phyloP scores from a whole-genome alignment of 352 stramenopile genomes.

The Labyrinthula sp. region DNA sequence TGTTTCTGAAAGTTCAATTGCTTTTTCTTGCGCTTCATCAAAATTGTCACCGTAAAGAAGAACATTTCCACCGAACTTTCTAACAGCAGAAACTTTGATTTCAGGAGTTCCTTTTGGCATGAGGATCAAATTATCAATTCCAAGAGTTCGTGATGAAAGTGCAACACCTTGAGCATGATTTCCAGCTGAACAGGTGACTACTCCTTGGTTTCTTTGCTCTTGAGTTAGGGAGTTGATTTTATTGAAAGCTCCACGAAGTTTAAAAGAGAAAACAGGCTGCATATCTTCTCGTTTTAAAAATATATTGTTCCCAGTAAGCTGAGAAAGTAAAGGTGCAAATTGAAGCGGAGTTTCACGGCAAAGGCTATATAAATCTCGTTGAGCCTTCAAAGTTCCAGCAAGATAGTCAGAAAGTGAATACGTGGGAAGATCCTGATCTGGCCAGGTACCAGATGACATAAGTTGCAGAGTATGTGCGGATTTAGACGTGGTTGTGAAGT shows the following conservation, averaged over 20 bases:
- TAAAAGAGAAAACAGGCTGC: conserved; percentile 94
- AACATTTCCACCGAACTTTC: conserved; percentile 52
- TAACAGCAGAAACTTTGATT: conserved; percentile 75
- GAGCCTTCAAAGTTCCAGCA: conserved; percentile 9
- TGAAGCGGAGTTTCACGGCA: conserved; percentile 6
- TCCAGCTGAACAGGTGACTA: conserved; percentile 51
- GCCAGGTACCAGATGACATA: too few relatives aligned
- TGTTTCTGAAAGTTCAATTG: conserved; percentile 34
- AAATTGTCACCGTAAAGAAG: conserved; percentile 83
- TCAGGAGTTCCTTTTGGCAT: conserved; percentile 87
- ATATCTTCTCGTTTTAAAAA: conserved; percentile 85
- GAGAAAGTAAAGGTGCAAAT: conserved; percentile 6
- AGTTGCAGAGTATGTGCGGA: too few relatives aligned
- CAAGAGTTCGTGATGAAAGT: conserved; percentile 64
- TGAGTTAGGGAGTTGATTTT: conserved; percentile 74
- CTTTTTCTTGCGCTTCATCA: conserved; percentile 61
- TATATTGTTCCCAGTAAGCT: conserved; percentile 46
- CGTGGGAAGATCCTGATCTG: too few relatives aligned
- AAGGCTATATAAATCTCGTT: conserved; percentile 21
- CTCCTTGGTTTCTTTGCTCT: conserved; percentile 46
- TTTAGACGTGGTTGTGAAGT: too few relatives aligned
- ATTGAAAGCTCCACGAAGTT: conserved; percentile 94
- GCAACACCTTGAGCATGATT: conserved; percentile 96
- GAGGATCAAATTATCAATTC: conserved; percentile 78
- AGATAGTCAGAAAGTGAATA: too few relatives aligned